Evolutionary conservation across 129 eudicot genomes (phyloP), one percentile per base, ranked within the genome.

Genomic region (Flaveria bidentis): DNA sequence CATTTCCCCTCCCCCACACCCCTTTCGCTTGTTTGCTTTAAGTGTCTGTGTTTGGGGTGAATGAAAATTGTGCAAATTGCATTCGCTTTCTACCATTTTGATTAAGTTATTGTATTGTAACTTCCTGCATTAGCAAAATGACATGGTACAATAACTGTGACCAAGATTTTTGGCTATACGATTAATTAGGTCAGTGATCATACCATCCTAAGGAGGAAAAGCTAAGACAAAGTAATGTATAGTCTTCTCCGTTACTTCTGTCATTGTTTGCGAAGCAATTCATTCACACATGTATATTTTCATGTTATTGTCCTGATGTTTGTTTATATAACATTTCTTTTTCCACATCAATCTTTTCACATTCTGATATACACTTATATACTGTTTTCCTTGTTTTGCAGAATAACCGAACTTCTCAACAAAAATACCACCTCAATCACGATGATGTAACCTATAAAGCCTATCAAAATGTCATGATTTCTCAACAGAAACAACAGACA

Each of bases 401-500:
- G 79, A 80, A 73, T 66, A 80, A 28, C 15, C 73, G 33, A 73
- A 52, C 67, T 42, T 25, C 28, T 28, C 69, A 79, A 60, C 77
- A 57, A 26, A 78, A 78, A 26, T 57, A 45, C 45, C 23, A 45
- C 17, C 44, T 6, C 20, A 47, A 60, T 60, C 53, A 61, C 33
- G 60, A 69, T 45, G 82, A 78, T 70, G 77, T 61, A 67, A 10
- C 66, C 55, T 44, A 15, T 41, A 67, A 36, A 56, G 44, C 46
- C 46, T 16, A 57, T 75, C 76, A 75, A 41, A 50, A 10, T n/a
- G 77, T 12, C 58, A 69, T 44, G 46, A 51, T 53, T 28, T 78
- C 82, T 77, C 81, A 82, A 71, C 74, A 18, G 26, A 80, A 82
- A n/a, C 80, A 76, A 63, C 67, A 51, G 50, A 72, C 83, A 70